These are phyloP conservation scores for Schizosaccharomyces japonicus DNA, from an alignment of 805 yeast genomes.

Conservation along the genomic window DNA sequence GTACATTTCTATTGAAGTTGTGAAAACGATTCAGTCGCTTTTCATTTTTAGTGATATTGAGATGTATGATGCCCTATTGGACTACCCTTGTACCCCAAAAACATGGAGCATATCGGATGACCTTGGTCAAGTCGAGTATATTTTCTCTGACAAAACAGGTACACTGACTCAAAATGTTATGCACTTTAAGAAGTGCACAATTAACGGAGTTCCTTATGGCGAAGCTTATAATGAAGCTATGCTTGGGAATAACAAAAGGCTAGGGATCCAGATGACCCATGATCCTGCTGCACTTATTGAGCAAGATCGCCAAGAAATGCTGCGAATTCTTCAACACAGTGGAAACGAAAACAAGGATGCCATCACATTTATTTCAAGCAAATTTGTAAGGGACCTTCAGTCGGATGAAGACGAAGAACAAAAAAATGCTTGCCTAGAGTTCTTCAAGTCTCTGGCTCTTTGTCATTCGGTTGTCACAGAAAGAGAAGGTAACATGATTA, in stretches of 20 bases:
- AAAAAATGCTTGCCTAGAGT: conserved; percentile 27
- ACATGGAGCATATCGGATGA: conserved; percentile 71
- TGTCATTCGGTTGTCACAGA: conserved; percentile 61
- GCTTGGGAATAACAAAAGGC: conserved; percentile 44
- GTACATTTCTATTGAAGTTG: conserved; percentile 55
- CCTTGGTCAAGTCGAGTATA: conserved; percentile 60
- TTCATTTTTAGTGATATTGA: conserved; percentile 47
- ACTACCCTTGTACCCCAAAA: conserved; percentile 58
- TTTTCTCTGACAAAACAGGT: conserved; percentile 67
- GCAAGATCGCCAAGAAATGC: conserved; percentile 27
- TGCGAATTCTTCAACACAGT: conserved; percentile 11
- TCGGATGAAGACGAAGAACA: conserved; percentile 21
- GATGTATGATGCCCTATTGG: conserved; percentile 45
- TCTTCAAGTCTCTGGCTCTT: conserved; percentile 41
- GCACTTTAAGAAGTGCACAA: conserved; percentile 59
- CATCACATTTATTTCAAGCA: conserved; percentile 39
- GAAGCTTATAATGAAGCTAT: conserved; percentile 57
- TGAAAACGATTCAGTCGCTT: conserved; percentile 52
- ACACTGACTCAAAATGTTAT: conserved; percentile 62
- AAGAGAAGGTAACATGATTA: conserved; percentile 20
- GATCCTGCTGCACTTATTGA: conserved; percentile 16
- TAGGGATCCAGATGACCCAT: conserved; percentile 29
- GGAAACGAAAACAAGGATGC: conserved; percentile 24
- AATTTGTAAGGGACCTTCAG: conserved; percentile 30
- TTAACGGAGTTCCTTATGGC: conserved; percentile 45